Percentiles rank a stretch among this genome's conserved stretches.
These are phyloP conservation scores for Takashimella koratensis DNA, from an alignment of 1,284 basidiomycete species.

Conservation along the genomic window DNA sequence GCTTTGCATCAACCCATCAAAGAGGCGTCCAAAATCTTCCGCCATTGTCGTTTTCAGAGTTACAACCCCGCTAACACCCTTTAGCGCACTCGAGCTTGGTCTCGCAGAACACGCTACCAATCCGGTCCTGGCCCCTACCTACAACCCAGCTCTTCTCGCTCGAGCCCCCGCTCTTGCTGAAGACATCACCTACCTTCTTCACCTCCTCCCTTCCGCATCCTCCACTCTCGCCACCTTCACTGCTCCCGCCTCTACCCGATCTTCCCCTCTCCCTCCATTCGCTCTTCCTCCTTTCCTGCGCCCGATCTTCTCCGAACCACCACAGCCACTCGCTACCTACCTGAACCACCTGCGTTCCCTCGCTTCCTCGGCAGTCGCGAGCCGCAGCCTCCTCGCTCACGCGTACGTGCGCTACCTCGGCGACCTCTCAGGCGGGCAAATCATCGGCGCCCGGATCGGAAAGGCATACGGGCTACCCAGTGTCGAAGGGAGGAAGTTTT, in stretches of 20 bases:
- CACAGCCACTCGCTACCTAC: conserved; percentile 57
- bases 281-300: conserved; percentile 47
- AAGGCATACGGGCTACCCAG: conserved; percentile 64
- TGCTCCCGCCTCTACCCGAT: conserved; percentile 4
- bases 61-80: conserved; percentile 1
- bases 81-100: conserved; percentile 61
- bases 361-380: conserved; percentile 51
- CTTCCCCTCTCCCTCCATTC: conserved; percentile 55
- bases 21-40: too few relatives aligned
- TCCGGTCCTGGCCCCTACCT: conserved; percentile 62
- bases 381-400: conserved; percentile 67
- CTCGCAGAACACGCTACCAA: conserved; percentile 63
- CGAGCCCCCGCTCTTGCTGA: conserved; percentile 59
- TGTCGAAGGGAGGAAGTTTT: conserved; percentile 61
- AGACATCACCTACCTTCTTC: conserved; percentile 66
- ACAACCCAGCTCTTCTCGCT: conserved; percentile 65
- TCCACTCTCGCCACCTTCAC: conserved; percentile 3
- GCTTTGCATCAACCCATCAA: too few relatives aligned
- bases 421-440: conserved; percentile 76
- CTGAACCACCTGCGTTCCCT: conserved; percentile 53
- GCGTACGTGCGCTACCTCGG: conserved; percentile 82
- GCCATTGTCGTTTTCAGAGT: too few relatives aligned
- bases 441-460: conserved; percentile 60
- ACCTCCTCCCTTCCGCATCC: conserved; percentile 22
- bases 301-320: conserved; percentile 50